Evolutionary conservation across 2,329 filamentous ascomycete species (phyloP).

Genomic region (Zymoseptoria pseudotritici): DNA sequence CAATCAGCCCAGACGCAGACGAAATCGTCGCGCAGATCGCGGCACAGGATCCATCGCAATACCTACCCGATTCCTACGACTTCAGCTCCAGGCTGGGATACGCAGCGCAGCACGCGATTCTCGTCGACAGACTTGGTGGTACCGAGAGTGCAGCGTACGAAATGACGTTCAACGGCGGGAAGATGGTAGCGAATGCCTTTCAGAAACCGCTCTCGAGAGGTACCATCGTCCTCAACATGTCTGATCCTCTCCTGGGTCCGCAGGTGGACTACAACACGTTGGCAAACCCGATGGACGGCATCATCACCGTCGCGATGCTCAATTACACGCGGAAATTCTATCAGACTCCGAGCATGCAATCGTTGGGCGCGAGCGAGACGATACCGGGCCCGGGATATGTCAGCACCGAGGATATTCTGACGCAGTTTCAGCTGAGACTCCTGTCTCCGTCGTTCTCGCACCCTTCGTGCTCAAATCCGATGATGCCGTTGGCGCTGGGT

Average conservation of each 20-base stretch:
- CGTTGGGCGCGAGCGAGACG: conserved; percentile 28
- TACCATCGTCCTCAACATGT: background rate
- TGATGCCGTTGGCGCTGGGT: conserved; percentile 18
- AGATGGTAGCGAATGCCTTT: conserved; percentile 16
- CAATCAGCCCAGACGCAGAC: background rate
- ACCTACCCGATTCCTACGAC: conserved; percentile 15
- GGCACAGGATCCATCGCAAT: conserved; percentile 11
- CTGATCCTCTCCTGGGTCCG: background rate
- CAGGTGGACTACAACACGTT: background rate
- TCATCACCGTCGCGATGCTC: conserved; percentile 30
- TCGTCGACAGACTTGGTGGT: conserved; percentile 3
- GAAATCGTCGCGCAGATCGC: conserved; percentile 9
- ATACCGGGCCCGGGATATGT: conserved; percentile 19
- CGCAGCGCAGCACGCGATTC: conserved; percentile 12
- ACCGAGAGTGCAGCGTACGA: conserved; percentile 13
- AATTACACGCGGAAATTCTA: conserved; percentile 31
- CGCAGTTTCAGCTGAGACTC: conserved; percentile 3
- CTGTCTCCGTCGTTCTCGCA: conserved; percentile 24
- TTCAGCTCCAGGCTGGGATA: conserved; percentile 6
- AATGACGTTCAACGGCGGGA: conserved; percentile 13
- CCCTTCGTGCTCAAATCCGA: conserved; percentile 4
- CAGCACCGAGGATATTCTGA: conserved; percentile 16
- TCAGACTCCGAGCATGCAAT: conserved; percentile 25
- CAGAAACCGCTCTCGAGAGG: conserved; percentile 11
- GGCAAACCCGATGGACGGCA: conserved; percentile 31